Evolutionary conservation across 768 basidiomycete genomes (phyloP), one percentile per base, ranked within the genome.

Genomic region (Mycena vitilis): DNA sequence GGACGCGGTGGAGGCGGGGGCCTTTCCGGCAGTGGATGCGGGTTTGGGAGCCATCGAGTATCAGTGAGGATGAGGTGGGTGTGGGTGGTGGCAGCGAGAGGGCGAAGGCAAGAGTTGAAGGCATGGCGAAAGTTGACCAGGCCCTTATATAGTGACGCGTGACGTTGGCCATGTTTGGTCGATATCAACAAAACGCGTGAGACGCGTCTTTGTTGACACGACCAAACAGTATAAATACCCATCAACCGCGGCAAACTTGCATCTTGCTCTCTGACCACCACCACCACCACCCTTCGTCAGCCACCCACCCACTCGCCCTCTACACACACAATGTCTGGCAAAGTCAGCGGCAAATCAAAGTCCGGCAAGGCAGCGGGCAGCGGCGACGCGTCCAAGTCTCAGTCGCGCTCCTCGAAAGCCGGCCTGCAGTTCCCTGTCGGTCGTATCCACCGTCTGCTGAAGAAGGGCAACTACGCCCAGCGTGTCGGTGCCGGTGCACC

Each of bases 341-440:
- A 70, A 70, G 63, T 70, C 20, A 61, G 63, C 47, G 63, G 63
- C 16, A 70, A 70, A 62, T 65, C 68, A 2, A 69, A 69, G 58
- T 64, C 59, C 2, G 89, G 92, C 74, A 92, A 90, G 81, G 84
- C 85, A 38, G 85, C 68, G 6, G 54, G 63, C 54, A 42, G 85
- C 48, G 81, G 76, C 47, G 83, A 83, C 9, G 76, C 75, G 23
- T 68, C 71, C 76, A 92, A 88, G 78, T 82, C 87, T 13, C 87
- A 87, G 68, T 91, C 91, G 1, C 92, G 92, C 71, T 92, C 91
- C 15, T 86, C 90, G 47, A 89, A 87, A 75, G 91, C 92, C 49
- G 92, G 92, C 65, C 89, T 93, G 60, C 92, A 93, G 79, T 93
- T 93, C 82, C 95, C 95, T 52, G 95, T 97, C 75, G 94, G 95